Base-by-base conservation (phyloP, 345 rosid species). In the Carallia brachiata region DNA sequence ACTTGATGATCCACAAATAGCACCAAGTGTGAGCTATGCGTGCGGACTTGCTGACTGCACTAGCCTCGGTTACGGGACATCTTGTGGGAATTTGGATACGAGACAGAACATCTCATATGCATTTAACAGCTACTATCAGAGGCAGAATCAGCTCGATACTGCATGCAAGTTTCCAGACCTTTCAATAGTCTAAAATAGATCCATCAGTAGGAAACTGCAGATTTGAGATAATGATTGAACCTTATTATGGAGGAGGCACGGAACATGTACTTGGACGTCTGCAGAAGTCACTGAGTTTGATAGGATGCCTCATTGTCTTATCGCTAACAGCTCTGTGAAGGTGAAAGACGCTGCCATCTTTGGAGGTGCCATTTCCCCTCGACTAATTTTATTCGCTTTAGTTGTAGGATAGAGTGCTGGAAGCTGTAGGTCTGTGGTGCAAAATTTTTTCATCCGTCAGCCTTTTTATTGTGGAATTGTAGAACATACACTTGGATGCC, bases 111-210 rank as follows among this genome's bases (percentile, higher is more conserved):
- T 95, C 61, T 95, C 98, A 0, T 95, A 80, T 68, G 99, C 99
- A 2, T 90, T 90, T 53, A 92, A 95, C 62, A 95, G 98, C 81
- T 95, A 90, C 73, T 95, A 77, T 79, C 99, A 95, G 88, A 84
- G 37, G 30, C 71, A 89, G 12, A 83, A 95, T 76, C 99, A 95
- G 82, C 78, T 71, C 0, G 97, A 92, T 2, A 70, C 12, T 1
- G 97, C 97, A 15, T 95, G 98, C 83, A 86, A 84, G 80, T 95
- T 95, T 73, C 76, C 90, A 5, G 88, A 90, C 74, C 65, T 92
- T 39, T 81, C 91, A 2, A 84, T 77, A 34, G 76, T 87, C 89
- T 0, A 89, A 77, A 78, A 50, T 74, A 0, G 77, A 92, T 80
- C 98, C 99, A 5, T 75, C 96, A 0, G 72, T 27, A 3, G 89